Evolutionary conservation across 2,329 filamentous ascomycete genomes (phyloP).

Genomic region (Lecanicillium sp.): DNA sequence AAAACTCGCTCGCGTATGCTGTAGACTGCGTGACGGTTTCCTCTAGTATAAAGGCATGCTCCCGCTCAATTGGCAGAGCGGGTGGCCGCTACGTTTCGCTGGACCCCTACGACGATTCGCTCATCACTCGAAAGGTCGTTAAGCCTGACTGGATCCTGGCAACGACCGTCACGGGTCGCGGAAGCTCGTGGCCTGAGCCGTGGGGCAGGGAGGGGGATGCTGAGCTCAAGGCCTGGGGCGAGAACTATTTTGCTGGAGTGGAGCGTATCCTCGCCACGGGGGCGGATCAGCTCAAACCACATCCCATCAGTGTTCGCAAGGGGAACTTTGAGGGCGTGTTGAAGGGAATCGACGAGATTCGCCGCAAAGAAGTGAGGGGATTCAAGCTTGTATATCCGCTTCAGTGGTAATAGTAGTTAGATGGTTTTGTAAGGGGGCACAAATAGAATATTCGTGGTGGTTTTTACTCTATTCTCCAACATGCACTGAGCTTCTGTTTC

Average conservation of each 20-base stretch:
- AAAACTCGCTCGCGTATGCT: slow-evolving; percentile 25
- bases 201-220: slow-evolving; percentile 11
- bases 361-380: slow-evolving; percentile 25
- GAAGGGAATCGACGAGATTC: slow-evolving; percentile 21
- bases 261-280: slow-evolving; percentile 10
- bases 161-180: slow-evolving; percentile 17
- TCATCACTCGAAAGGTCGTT: slow-evolving; percentile 11
- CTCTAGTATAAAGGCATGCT: slow-evolving; percentile 26
- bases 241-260: slow-evolving; percentile 6
- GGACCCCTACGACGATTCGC: slow-evolving; percentile 20
- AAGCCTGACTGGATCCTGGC: slow-evolving; percentile 19
- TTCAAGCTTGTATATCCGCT: slow-evolving; percentile 37
- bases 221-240: slow-evolving; percentile 7
- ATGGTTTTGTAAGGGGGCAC: no score
- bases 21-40: slow-evolving; percentile 34
- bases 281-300: slow-evolving; percentile 9
- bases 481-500: no score
- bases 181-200: slow-evolving; percentile 13
- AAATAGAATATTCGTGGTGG: no score
- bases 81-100: slow-evolving; percentile 30
- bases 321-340: slow-evolving; percentile 25
- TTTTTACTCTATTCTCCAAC: no score
- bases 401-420: no score
- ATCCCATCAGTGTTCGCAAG: slow-evolving; percentile 10
- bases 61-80: slow-evolving; percentile 24